Base-by-base conservation (phyloP, 495 filamentous ascomycete genomes). In the Trichoderma erinaceum region DNA sequence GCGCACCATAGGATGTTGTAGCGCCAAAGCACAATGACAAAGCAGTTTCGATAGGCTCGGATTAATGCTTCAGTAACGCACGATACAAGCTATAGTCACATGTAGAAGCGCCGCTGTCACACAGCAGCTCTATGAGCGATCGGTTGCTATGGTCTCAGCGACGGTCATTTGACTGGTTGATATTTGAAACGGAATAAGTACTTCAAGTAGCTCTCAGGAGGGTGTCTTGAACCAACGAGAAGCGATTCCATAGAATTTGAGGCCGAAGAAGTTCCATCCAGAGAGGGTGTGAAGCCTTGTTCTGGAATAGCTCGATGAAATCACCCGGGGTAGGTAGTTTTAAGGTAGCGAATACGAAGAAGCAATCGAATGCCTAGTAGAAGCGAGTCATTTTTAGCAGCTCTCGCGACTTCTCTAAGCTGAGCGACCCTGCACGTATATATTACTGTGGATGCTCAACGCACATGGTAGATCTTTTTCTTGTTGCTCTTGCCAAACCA, bases 231-330 rank as follows among this genome's bases (percentile, higher is more conserved):
- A 21, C 18, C 16, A 23, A 23, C n/a, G 18, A 23, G 48, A 10
- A 7, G 25, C 56, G n/a, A 61, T 32, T 61, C 56, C n/a, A 29
- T 32, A 32, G 18, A 27, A 6, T 61, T 32, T 29, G 56, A 61
- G 56, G 56, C 56, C 56, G 56, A 61, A 61, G 56, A 61, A 61
- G 56, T 61, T 61, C 56, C 56, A 29, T 23, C 21, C 2, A 61
- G 27, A 32, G 56, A 61, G 23, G 52, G 21, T 29, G 52, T 25
- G 52, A 12, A 11, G 56, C 56, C 56, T 61, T 61, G 27, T 61
- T 61, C 56, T 61, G 25, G 56, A 61, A 61, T 61, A 21, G 56
- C 56, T 12, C 56, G 3, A 16, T 3, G 56, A 12, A 18, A 29
- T 32, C 16, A 32, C 16, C 16, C 56, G 25, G 8, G 25, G 23